A percentile compares a stretch with the other conserved stretches of the same genome.
Conservation (phyloP, 768 basidiomycete species). For the Panus rudis region DNA sequence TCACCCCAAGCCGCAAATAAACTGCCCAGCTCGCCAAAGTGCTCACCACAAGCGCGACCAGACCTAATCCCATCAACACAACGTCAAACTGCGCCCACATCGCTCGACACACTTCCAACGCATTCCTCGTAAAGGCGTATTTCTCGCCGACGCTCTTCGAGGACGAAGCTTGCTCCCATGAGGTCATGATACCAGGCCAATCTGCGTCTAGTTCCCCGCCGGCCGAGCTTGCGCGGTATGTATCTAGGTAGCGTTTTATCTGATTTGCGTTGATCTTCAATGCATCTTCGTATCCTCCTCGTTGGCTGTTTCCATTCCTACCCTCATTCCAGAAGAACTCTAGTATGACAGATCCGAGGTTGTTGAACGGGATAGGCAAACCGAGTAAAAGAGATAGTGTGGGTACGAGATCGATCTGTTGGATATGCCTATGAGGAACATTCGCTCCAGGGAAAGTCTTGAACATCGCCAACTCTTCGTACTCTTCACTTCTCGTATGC, state of each 20-base stretch:
- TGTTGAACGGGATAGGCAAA: constrained; percentile 92
- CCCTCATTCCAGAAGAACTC: constrained; percentile 88
- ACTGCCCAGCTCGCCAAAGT: constrained; percentile 48
- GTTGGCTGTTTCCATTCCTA: too few relatives aligned
- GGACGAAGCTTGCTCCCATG: constrained; percentile 31
- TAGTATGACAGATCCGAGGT: constrained; percentile 86
- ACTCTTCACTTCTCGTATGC: constrained; percentile 27
- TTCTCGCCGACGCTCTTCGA: constrained; percentile 6
- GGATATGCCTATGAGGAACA: constrained; percentile 53
- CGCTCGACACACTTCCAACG: constrained; percentile 65
- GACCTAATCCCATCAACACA: constrained; percentile 66
- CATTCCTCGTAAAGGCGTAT: constrained; percentile 45
- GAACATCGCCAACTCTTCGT: constrained; percentile 45
- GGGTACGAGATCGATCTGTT: constrained; percentile 92
- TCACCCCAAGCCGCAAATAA: constrained; percentile 40
- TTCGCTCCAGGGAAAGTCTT: constrained; percentile 54
- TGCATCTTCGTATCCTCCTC: constrained; percentile 51
- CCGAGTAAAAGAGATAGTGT: constrained; percentile 86
- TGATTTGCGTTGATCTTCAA: constrained; percentile 68
- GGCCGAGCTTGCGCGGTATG: constrained; percentile 64
- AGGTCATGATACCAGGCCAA: constrained; percentile 44
- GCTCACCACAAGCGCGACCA: constrained; percentile 52
- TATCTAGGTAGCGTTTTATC: constrained; percentile 65
- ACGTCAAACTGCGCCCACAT: constrained; percentile 96
- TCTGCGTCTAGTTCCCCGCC: constrained; percentile 68